Conservation (phyloP, 2,329 filamentous ascomycete genomes). For the Cordyceps farinosa region DNA sequence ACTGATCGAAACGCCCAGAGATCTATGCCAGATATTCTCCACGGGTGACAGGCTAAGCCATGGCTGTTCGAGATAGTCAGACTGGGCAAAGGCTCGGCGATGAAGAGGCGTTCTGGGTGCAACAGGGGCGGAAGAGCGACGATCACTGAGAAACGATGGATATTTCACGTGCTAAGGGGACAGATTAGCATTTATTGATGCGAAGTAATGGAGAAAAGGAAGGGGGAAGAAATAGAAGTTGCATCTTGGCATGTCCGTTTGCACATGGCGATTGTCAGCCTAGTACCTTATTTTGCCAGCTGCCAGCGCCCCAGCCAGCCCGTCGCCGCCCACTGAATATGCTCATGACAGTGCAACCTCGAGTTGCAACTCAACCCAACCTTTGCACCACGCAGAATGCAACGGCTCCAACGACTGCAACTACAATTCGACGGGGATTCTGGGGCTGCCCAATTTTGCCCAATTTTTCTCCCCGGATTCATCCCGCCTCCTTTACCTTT, state of each 20-base stretch:
- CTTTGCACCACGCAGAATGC: not conserved
- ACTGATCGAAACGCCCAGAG: conserved; percentile 13
- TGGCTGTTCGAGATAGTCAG: conserved; percentile 7
- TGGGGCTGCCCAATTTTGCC: conserved; percentile 1
- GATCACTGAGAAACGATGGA: not conserved
- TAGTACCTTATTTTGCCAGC: not conserved
- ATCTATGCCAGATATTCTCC: conserved; percentile 13
- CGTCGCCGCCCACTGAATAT: not conserved
- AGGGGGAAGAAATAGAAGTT: not conserved
- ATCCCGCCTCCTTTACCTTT: not conserved
- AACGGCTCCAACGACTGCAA: not conserved
- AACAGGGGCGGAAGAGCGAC: not conserved
- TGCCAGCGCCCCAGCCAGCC: not conserved
- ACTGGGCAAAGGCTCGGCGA: conserved; percentile 10
- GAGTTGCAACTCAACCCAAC: not conserved
- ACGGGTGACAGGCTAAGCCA: not conserved
- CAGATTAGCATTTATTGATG: not conserved
- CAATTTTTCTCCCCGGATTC: not conserved
- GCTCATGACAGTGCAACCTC: conserved; percentile 7
- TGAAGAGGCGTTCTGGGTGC: conserved; percentile 1
- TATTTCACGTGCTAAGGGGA: not conserved
- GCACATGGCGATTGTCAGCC: not conserved
- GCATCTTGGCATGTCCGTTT: not conserved
- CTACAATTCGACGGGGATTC: not conserved
- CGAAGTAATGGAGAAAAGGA: not conserved